Evolutionary conservation across 768 basidiomycete genomes (phyloP).

Genomic region (Termitomyces sp.): DNA sequence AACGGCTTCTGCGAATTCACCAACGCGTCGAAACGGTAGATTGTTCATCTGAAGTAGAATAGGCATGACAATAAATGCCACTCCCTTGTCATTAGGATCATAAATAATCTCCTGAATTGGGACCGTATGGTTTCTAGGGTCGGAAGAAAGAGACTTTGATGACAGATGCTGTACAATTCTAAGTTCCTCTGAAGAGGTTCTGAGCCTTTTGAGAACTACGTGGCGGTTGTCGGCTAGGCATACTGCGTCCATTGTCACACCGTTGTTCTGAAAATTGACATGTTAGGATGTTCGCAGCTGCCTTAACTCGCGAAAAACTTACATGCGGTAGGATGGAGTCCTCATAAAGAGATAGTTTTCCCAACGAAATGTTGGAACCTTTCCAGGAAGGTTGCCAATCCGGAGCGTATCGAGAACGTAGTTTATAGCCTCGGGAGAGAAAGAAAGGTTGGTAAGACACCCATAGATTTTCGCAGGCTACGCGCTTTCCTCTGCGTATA

Average conservation of each 20-base stretch:
- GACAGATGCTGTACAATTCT: not conserved
- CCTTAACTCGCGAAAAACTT: not conserved
- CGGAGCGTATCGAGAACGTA: conserved; percentile 1
- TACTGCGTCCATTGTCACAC: not conserved
- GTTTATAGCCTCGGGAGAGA: not conserved
- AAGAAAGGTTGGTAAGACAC: not conserved
- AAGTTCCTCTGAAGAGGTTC: not conserved
- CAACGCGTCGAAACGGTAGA: conserved; percentile 11
- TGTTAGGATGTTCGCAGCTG: too few species aligned
- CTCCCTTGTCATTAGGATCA: not conserved
- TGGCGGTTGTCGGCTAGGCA: conserved; percentile 1
- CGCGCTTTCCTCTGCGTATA: not conserved
- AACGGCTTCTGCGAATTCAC: conserved; percentile 7
- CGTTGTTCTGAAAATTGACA: not conserved
- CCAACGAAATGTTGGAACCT: not conserved
- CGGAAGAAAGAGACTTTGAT: not conserved
- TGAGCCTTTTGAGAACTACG: conserved; percentile 3
- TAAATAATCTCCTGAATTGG: conserved; percentile 2
- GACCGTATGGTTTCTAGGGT: conserved; percentile 9
- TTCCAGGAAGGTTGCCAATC: conserved; percentile 1
- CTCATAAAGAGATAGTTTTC: not conserved
- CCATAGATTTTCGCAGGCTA: not conserved
- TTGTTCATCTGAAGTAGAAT: conserved; percentile 2
- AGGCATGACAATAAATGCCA: conserved; percentile 12
- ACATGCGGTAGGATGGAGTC: not conserved